A percentile compares a stretch with the other conserved stretches of the same genome.
phyloP scores from a whole-genome alignment of 2,329 filamentous ascomycete genomes.

The Diaporthe citriasiana region DNA sequence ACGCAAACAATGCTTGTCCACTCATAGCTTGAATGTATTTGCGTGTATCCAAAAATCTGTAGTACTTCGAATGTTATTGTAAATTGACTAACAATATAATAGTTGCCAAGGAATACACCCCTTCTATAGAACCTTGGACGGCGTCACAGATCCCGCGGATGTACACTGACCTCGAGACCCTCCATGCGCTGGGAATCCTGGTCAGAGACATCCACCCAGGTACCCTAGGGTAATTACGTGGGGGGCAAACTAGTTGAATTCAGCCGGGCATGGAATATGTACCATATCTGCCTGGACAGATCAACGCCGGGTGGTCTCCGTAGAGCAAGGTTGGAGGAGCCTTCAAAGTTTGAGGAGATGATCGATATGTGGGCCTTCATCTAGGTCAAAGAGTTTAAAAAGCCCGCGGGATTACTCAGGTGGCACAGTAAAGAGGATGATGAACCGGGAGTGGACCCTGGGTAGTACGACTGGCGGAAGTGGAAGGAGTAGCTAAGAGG shows the following conservation, averaged over 20 bases:
- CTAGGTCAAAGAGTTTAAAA: background rate
- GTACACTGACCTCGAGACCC: background rate
- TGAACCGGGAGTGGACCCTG: background rate
- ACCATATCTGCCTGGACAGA: background rate
- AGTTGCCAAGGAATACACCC: background rate
- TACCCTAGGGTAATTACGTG: background rate
- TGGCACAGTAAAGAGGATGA: background rate
- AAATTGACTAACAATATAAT: background rate
- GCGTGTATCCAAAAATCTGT: background rate
- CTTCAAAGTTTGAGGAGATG: conserved; percentile 1
- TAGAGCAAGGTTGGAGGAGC: background rate
- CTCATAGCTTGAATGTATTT: background rate
- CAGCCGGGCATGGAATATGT: background rate
- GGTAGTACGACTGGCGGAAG: background rate
- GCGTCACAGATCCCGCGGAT: background rate
- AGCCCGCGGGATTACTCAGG: background rate
- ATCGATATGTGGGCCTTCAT: background rate
- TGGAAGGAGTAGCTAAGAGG: background rate
- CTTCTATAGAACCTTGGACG: background rate
- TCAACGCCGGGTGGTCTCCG: background rate
- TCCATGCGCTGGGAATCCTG: background rate
- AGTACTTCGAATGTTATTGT: background rate
- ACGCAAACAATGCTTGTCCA: background rate
- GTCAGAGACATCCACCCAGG: background rate
- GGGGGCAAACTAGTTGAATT: background rate